phyloP scores from a whole-genome alignment of 352 stramenopile species.

The Blastocystis sp. region DNA sequence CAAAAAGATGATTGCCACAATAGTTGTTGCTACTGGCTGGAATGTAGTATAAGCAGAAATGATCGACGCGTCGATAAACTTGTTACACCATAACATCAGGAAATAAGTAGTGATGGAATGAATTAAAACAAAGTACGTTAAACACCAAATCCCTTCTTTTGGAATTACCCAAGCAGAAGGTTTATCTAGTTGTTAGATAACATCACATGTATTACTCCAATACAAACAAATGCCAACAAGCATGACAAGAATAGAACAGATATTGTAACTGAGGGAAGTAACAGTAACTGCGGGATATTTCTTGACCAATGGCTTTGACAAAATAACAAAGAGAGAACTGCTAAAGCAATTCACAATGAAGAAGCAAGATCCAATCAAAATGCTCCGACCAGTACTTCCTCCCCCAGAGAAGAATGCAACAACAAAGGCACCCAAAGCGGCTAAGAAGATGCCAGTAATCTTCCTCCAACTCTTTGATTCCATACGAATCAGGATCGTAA shows the following conservation, averaged over 20 bases:
- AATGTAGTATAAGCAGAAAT: conserved; percentile 57
- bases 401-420: conserved; percentile 18
- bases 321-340: conserved; percentile 46
- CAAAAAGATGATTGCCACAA: conserved; percentile 32
- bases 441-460: conserved; percentile 9
- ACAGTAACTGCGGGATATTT: conserved; percentile 16
- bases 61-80: conserved; percentile 53
- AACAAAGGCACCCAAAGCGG: neutral
- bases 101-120: conserved; percentile 42
- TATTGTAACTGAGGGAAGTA: conserved; percentile 13
- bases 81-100: conserved; percentile 57
- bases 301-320: conserved; percentile 42
- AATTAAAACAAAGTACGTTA: conserved; percentile 55
- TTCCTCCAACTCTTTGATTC: conserved; percentile 25
- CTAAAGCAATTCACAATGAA: conserved; percentile 58
- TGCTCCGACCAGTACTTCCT: neutral
- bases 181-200: neutral
- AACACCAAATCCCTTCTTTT: conserved; percentile 9
- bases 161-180: conserved; percentile 34
- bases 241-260: conserved; percentile 49
- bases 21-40: conserved; percentile 31
- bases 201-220: neutral
- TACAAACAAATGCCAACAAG: neutral
- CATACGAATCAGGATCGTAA: conserved; percentile 12
- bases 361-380: conserved; percentile 42